Conservation (phyloP, 768 basidiomycete genomes). For the Naganishia randhawae region DNA sequence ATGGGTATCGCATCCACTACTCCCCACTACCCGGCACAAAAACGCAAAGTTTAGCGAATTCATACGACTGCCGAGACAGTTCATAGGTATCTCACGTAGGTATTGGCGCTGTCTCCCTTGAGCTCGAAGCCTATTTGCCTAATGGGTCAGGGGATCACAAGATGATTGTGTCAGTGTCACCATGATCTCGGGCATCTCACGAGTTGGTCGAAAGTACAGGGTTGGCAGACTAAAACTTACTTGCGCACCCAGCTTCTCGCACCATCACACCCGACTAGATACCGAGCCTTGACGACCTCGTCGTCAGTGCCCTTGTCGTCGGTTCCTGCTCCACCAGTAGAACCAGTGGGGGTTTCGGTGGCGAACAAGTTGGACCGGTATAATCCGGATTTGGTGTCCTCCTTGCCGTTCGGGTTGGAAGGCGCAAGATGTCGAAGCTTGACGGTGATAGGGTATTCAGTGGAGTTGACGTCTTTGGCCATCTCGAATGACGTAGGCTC, state of each 20-base stretch:
- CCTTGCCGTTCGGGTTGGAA: not conserved
- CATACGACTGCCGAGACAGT: not conserved
- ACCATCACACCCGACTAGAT: constrained; percentile 26
- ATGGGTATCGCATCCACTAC: constrained; percentile 24
- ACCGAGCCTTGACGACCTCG: constrained; percentile 8
- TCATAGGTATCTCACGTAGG: constrained; percentile 1
- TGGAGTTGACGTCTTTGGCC: not conserved
- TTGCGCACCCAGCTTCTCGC: constrained; percentile 27
- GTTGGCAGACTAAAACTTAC: no score
- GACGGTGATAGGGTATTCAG: constrained; percentile 23
- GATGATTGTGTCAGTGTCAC: no score
- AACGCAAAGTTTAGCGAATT: not conserved
- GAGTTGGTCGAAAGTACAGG: no score
- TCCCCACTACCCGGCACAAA: constrained; percentile 10
- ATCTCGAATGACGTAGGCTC: constrained; percentile 13
- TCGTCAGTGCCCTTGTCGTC: not conserved
- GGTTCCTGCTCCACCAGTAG: not conserved
- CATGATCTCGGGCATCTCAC: no score
- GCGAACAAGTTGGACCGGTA: constrained; percentile 28
- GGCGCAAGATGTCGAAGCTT: constrained; percentile 15
- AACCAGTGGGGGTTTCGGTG: not conserved
- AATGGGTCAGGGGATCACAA: not conserved
- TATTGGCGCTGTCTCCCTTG: constrained; percentile 27
- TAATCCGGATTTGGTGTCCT: constrained; percentile 21
- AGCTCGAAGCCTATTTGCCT: constrained; percentile 20